Percentiles rank a stretch among this genome's conserved stretches.
Conservation (phyloP, 257 asterid genomes). For the Nyctanthes arbortristis region DNA sequence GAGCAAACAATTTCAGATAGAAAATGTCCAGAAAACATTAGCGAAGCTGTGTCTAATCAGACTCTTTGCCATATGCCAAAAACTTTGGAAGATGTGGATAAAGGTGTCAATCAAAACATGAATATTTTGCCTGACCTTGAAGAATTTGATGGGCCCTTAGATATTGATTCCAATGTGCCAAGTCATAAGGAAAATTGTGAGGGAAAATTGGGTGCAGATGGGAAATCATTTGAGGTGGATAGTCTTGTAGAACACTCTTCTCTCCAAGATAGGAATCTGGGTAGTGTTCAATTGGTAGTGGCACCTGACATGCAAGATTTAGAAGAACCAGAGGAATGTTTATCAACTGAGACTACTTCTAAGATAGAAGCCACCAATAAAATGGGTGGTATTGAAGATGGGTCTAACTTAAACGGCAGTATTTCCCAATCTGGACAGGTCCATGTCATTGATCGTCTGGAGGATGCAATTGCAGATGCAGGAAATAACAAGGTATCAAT, state of each 20-base stretch:
- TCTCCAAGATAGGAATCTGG: conserved; percentile 21
- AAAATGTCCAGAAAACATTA: conserved; percentile 22
- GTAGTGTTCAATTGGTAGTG: conserved; percentile 33
- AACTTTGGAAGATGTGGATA: conserved; percentile 21
- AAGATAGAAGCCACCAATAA: conserved; percentile 25
- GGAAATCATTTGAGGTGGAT: not conserved
- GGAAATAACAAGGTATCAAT: conserved; percentile 67
- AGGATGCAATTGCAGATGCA: conserved; percentile 65
- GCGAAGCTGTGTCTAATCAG: conserved; percentile 22
- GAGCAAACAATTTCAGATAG: conserved; percentile 23
- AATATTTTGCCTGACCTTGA: conserved; percentile 12
- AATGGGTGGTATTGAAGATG: conserved; percentile 29
- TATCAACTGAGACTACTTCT: conserved; percentile 26
- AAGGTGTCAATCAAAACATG: conserved; percentile 9
- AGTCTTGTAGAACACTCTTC: not conserved
- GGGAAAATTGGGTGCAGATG: conserved; percentile 24
- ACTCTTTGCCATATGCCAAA: conserved; percentile 18
- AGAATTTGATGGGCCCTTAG: conserved; percentile 23
- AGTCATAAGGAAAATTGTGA: conserved; percentile 20
- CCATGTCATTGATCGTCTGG: conserved; percentile 52
- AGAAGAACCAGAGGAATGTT: conserved; percentile 28
- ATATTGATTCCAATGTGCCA: conserved; percentile 8
- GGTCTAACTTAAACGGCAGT: conserved; percentile 30
- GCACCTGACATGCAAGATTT: conserved; percentile 28
- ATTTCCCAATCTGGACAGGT: conserved; percentile 54